These are phyloP conservation scores for Cladosporium cucumerinum DNA, from an alignment of 2,329 filamentous ascomycete species.

Conservation along the genomic window DNA sequence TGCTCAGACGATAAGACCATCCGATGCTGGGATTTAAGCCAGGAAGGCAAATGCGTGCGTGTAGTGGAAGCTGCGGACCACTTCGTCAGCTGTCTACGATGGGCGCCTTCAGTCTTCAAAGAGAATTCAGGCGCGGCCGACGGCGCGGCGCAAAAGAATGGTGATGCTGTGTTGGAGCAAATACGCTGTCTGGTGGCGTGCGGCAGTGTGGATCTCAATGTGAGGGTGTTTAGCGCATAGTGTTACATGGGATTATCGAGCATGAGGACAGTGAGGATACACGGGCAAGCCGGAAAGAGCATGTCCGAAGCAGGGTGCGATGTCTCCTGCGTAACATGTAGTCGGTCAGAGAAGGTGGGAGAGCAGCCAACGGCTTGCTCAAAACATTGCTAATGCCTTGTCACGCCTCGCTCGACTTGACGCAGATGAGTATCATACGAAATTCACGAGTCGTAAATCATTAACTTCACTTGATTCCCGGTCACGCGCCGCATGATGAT, in stretches of 20 bases:
- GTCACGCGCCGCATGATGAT: neutral
- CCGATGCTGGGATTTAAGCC: conserved; percentile 87
- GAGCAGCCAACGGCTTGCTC: neutral
- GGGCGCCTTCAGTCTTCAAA: conserved; percentile 75
- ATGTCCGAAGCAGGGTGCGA: neutral
- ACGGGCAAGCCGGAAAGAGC: neutral
- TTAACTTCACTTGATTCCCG: neutral
- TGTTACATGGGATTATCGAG: neutral
- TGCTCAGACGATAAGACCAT: conserved; percentile 88
- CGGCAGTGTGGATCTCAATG: conserved; percentile 76
- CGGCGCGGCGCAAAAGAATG: conserved; percentile 41
- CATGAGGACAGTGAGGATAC: neutral
- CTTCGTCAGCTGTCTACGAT: conserved; percentile 82
- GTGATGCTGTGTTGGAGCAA: conserved; percentile 48
- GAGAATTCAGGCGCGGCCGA: conserved; percentile 41
- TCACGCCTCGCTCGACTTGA: neutral
- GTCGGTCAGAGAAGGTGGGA: neutral
- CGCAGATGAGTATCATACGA: neutral
- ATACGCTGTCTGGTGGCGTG: conserved; percentile 85
- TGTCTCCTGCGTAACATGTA: neutral
- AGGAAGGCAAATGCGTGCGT: conserved; percentile 88
- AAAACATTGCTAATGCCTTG: neutral
- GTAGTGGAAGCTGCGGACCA: conserved; percentile 70
- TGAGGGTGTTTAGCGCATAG: conserved; percentile 69
- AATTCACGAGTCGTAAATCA: neutral